A percentile compares a stretch with the other conserved stretches of the same genome.
phyloP scores from a whole-genome alignment of 495 filamentous ascomycete genomes.

The Penicillium egyptiacum region DNA sequence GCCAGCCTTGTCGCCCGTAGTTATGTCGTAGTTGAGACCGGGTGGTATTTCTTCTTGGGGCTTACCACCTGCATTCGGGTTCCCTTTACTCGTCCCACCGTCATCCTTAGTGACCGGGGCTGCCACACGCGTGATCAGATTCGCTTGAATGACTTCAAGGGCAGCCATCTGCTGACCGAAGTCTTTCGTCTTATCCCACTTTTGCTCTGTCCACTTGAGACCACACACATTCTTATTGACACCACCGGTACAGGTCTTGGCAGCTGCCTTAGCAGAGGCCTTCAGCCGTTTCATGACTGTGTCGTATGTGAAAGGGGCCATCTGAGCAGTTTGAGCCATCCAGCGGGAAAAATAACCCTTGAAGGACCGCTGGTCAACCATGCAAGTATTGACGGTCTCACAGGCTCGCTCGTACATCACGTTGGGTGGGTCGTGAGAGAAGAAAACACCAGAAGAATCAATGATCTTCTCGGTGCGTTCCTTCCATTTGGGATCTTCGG shows the following conservation, averaged over 20 bases:
- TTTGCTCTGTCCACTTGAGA: constrained; percentile 57
- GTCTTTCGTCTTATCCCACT: constrained; percentile 56
- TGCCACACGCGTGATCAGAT: constrained; percentile 47
- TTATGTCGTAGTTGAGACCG: constrained; percentile 23
- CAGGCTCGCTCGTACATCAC: constrained; percentile 70
- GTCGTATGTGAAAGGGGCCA: constrained; percentile 65
- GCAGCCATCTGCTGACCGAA: constrained; percentile 75
- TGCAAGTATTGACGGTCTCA: constrained; percentile 58
- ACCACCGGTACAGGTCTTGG: constrained; percentile 66
- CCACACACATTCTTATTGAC: constrained; percentile 57
- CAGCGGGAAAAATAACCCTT: constrained; percentile 85
- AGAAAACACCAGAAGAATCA: constrained; percentile 54
- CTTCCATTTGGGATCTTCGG: constrained; percentile 54
- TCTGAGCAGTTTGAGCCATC: constrained; percentile 67
- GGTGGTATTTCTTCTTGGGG: constrained; percentile 16
- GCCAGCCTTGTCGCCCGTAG: constrained; percentile 33
- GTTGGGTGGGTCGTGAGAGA: constrained; percentile 42
- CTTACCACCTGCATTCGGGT: constrained; percentile 61
- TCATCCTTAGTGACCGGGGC: constrained; percentile 62
- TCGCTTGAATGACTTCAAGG: constrained; percentile 65
- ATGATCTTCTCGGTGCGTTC: constrained; percentile 59
- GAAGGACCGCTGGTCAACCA: constrained; percentile 78
- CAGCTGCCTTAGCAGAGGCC: constrained; percentile 66
- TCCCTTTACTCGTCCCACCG: constrained; percentile 74
- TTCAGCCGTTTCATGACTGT: constrained; percentile 65